Conservation (phyloP, 176 grass and related monocot genomes). For the Oryza brachyantha region DNA sequence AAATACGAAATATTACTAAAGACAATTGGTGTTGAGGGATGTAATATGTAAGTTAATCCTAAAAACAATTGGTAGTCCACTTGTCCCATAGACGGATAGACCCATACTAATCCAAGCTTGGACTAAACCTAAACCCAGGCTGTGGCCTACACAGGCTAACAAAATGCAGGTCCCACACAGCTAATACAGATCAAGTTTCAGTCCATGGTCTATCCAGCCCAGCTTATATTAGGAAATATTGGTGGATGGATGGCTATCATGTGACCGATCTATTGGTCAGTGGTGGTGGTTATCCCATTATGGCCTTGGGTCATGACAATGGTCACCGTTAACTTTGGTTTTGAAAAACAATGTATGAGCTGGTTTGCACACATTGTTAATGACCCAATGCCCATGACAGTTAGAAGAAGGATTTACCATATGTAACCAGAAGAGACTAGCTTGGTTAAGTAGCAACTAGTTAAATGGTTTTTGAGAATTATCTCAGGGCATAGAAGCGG, state of each 20-base stretch:
- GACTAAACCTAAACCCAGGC: background rate
- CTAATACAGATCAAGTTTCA: background rate
- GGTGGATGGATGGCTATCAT: too few species aligned
- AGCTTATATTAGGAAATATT: too few species aligned
- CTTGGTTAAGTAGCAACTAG: background rate
- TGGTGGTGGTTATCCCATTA: too few species aligned
- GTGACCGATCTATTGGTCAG: background rate
- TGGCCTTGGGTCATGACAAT: too few species aligned
- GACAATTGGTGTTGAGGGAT: background rate
- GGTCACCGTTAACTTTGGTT: background rate
- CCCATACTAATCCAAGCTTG: background rate
- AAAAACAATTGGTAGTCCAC: background rate
- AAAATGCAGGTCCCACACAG: background rate
- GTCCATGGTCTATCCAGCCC: too few species aligned
- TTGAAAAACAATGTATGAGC: too few species aligned
- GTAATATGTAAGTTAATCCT: background rate
- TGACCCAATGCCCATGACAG: too few species aligned
- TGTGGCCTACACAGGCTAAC: background rate
- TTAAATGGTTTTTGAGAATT: conserved; percentile 3
- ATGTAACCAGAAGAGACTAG: background rate
- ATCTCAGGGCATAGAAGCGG: background rate
- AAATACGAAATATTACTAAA: background rate
- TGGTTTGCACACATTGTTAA: background rate
- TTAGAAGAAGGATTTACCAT: background rate
- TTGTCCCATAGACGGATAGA: too few species aligned